Evolutionary conservation across 176 grass and related monocot genomes (phyloP), one percentile per base, ranked within the genome.

Genomic region (Rhynchospora breviuscula): DNA sequence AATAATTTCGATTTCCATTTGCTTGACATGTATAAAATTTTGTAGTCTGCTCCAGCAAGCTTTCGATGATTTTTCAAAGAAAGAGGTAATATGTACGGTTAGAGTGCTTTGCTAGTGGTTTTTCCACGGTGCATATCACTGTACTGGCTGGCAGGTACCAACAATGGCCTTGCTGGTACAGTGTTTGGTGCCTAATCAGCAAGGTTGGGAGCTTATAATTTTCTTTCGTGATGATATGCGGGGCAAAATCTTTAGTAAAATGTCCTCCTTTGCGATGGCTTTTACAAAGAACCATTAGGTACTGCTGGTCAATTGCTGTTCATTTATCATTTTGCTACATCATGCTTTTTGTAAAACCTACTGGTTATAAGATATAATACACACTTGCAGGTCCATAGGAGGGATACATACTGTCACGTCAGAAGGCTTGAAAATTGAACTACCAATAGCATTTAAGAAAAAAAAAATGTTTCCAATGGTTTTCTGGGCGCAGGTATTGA

Each of bases 381-480:
- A 17, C 61, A 67, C 80, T 82, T 82, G 80, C 80, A 82, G 80
- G 80, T 82, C 43, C 25, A 25, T 82, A 82, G 8, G 80, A 49
- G 80, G 63, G 67, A 8, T 82, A 51, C 59, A 64, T 45, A 66
- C 49, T 81, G 78, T 81, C 54, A 81, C 1, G 5, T 81, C 58
- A 63, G 78, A 81, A 81, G 78, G 78, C 58, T 12, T 81, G 44
- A 22, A 63, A 81, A 81, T 63, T 81, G 10, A 81, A 61, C 78
- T 63, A 81, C 59, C 3, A 60, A 62, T 77, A 63, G n/a, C 40
- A 63, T 63, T 61, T 62, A 81, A 63, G 78, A 81, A 81, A 40
- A 77, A 40, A 77, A 74, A 46, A 63, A 81, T 29, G 45, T 63
- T 45, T 47, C 46, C 57, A 81, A 59, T 40, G 63, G 19, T 67